Evolutionary conservation across 495 filamentous ascomycete genomes (phyloP), one percentile per base, ranked within the genome.

Genomic region (Talaromyces proteolyticus): DNA sequence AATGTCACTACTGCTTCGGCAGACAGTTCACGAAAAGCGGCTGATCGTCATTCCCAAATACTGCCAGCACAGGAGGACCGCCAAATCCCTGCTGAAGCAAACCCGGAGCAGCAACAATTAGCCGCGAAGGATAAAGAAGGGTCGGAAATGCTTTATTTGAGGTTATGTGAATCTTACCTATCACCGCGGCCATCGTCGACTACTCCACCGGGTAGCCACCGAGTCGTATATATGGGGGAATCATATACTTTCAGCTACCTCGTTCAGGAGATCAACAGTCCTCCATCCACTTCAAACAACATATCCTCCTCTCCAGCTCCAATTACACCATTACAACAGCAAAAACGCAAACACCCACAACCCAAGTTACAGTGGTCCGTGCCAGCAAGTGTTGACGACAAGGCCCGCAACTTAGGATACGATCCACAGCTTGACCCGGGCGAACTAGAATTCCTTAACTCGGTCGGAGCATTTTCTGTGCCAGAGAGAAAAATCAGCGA

Each of bases 181-280:
- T 44, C 42, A n/a, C 42, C 42, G 12, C 18, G 42, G 5, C 42
- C 21, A 11, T 24, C 42, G 18, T 44, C 42, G 21, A 24, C 42
- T 22, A 22, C 42, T 44, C 21, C 20, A 24, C 29, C 29, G 8
- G 42, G 42, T 44, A 44, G 42, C 16, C 42, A 44, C 4, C 19
- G 42, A 25, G 42, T 44, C 19, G 42, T 44, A 23, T 44, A 44
- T 24, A 44, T 44, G 42, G 42, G 42, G 21, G 42, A 44, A 44
- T 44, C 42, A n/a, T 44, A 44, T 24, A 44, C 42, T 23, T 44
- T 44, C 42, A 44, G 42, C 21, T 44, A 44, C 21, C 42, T 44
- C 18, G 42, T 44, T 44, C 42, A 44, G 42, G 16, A 44, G 24
- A 44, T 44, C 12, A 44, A 44, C 24, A 19, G 12, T 12, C 39